phyloP scores from a whole-genome alignment of 2,329 filamentous ascomycete species.

The Microdochium trichocladiopsis region DNA sequence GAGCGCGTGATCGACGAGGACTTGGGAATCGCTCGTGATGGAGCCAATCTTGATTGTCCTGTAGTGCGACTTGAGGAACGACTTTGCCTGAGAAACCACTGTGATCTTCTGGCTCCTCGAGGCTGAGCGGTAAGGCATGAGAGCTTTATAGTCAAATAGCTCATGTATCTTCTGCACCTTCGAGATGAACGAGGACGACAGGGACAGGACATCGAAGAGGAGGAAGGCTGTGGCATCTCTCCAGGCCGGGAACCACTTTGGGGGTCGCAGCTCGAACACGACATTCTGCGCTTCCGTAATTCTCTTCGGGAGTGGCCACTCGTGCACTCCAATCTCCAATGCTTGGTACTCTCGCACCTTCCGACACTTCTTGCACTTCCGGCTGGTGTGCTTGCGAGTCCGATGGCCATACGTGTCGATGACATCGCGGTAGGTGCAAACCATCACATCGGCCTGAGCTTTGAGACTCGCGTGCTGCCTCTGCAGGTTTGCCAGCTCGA shows the following conservation, averaged over 20 bases:
- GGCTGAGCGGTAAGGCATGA: neutral
- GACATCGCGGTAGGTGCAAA: conserved; percentile 2
- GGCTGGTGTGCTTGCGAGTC: too few species aligned
- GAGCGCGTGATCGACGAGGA: neutral
- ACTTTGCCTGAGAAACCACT: neutral
- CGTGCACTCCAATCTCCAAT: conserved; percentile 39
- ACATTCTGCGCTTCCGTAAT: conserved; percentile 27
- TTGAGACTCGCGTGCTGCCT: conserved; percentile 19
- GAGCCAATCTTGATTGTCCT: neutral
- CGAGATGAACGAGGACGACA: conserved; percentile 6
- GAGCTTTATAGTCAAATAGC: conserved; percentile 14
- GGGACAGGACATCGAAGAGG: conserved; percentile 27
- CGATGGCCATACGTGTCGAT: neutral
- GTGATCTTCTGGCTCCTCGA: neutral
- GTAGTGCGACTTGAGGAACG: neutral
- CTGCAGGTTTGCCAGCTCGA: conserved; percentile 22
- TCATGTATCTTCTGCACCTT: conserved; percentile 22
- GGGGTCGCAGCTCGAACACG: conserved; percentile 44
- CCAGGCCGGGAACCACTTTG: conserved; percentile 35
- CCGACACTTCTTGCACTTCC: too few species aligned
- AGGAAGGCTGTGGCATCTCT: conserved; percentile 38
- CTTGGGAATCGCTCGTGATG: neutral
- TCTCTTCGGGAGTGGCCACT: conserved; percentile 45
- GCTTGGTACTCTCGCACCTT: conserved; percentile 18
- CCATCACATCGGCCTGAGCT: neutral